Evolutionary conservation across 192 early-diverging fungal species (phyloP).

Genomic region (Dimargaris cristalligena): DNA sequence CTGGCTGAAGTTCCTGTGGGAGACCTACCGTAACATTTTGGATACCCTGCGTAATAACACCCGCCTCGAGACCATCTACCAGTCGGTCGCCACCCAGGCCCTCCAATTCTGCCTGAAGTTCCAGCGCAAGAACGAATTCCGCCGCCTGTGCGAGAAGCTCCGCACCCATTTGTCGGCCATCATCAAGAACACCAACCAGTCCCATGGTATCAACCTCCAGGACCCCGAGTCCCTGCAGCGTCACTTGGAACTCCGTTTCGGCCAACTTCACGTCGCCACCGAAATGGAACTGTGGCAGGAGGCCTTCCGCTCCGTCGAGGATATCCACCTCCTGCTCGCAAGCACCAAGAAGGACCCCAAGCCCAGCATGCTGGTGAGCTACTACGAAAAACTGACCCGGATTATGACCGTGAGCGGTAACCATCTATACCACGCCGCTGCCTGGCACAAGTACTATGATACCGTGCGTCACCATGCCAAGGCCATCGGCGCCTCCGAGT

Average conservation of each 20-base stretch:
- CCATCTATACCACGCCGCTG: conserved; percentile 93
- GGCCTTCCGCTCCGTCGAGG: conserved; percentile 91
- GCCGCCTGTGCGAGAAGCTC: conserved; percentile 90
- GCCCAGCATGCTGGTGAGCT: conserved; percentile 90
- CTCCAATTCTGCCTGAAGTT: conserved; percentile 94
- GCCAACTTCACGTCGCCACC: conserved; percentile 86
- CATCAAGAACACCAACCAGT: conserved; percentile 77
- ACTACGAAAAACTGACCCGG: conserved; percentile 93
- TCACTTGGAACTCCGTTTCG: conserved; percentile 89
- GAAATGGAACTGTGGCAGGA: conserved; percentile 99
- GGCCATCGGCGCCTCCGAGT: conserved; percentile 70
- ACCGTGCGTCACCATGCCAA: conserved; percentile 59
- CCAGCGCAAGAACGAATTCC: conserved; percentile 95
- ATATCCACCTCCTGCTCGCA: conserved; percentile 86
- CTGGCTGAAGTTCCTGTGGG: conserved; percentile 99
- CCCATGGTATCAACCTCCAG: conserved; percentile 84
- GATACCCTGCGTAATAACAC: conserved; percentile 95
- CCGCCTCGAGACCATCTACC: conserved; percentile 87
- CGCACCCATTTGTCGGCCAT: conserved; percentile 84
- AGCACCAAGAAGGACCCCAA: conserved; percentile 77
- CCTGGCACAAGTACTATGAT: conserved; percentile 83
- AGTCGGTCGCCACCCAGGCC: conserved; percentile 75
- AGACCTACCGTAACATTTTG: conserved; percentile 93
- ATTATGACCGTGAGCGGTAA: conserved; percentile 96
- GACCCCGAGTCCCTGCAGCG: conserved; percentile 94